Evolutionary conservation across 768 basidiomycete genomes (phyloP), one percentile per base, ranked within the genome.

Genomic region (Rhizopogon roseolus): DNA sequence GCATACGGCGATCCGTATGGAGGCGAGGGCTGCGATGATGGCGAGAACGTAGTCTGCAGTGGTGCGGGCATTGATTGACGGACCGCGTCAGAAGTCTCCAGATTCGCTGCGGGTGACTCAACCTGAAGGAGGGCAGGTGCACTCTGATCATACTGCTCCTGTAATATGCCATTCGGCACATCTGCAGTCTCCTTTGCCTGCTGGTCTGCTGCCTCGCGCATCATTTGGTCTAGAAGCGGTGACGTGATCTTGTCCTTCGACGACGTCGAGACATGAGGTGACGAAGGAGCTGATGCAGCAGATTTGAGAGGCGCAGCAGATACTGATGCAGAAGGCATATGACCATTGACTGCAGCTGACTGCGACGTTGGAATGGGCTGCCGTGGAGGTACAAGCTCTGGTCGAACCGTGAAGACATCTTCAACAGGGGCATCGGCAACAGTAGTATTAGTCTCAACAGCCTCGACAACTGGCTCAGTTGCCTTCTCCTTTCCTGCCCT

Each of bases 1-100:
- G 73, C 72, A 52, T 88, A 92, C 14, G 87, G 80, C 8, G 90
- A 84, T n/a, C 79, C 76, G 57, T 81, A 90, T 1, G 77, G 75
- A 10, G 87, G 82, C 1, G 88, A 81, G 2, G 73, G 64, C 37
- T 71, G 72, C 14, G 69, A 66, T 57, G 64, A 66, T 4, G 73
- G 68, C 14, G 71, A 64, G 52, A 79, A 78, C 14, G 69, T 67
- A 4, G 77, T 75, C 57, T 77, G 77, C 8, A 79, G 58, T 25
- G 76, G 74, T 27, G 73, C 76, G 1, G 76, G 72, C 6, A 56
- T 68, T 7, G 76, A 69, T 40, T 73, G 73, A 41, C 11, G 66
- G 63, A 40, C 66, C 65, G 37, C 67, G 67, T 34, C 64, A 55
- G 64, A 40, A 42, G 54, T 46, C 1, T 69, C 69, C 34, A 58